Percentiles rank a stretch among this genome's conserved stretches.
These are phyloP conservation scores for Amanita pallidorosea DNA, from an alignment of 768 basidiomycete genomes.

Conservation along the genomic window DNA sequence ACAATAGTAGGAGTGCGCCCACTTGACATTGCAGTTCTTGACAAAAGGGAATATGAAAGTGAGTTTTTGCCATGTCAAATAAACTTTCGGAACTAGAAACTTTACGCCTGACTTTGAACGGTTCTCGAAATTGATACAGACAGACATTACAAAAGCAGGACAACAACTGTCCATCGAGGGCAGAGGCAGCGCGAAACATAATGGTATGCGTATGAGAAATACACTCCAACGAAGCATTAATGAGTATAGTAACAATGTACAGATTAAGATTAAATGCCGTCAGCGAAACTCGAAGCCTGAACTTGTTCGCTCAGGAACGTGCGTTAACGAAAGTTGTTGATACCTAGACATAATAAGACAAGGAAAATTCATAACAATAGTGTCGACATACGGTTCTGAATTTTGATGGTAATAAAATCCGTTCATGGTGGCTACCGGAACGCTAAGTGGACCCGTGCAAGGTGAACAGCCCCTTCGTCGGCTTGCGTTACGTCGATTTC, in stretches of 20 bases:
- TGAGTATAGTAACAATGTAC: slow-evolving; percentile 1
- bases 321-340: slow-evolving; percentile 77
- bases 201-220: slow-evolving; percentile 1
- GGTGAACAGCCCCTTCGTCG: slow-evolving; percentile 34
- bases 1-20: slow-evolving; percentile 24
- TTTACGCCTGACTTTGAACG: background rate
- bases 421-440: slow-evolving; percentile 64
- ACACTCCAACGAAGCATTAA: slow-evolving; percentile 2
- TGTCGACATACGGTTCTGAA: slow-evolving; percentile 70
- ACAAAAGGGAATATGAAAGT: too few relatives aligned
- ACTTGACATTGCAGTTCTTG: background rate
- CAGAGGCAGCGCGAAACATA: background rate
- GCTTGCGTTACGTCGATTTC: slow-evolving; percentile 36
- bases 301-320: slow-evolving; percentile 63
- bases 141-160: slow-evolving; percentile 1
- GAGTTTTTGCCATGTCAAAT: background rate
- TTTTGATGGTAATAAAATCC: slow-evolving; percentile 93
- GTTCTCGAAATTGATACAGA: slow-evolving; percentile 3
- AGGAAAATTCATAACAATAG: slow-evolving; percentile 2
- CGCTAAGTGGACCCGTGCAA: slow-evolving; percentile 34
- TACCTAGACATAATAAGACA: slow-evolving; percentile 39
- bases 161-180: background rate
- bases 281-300: slow-evolving; percentile 85
- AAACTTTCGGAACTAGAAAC: background rate
- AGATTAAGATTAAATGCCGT: slow-evolving; percentile 9